These are phyloP conservation scores for Aspergillus ochraceoroseus DNA, from an alignment of 2,329 filamentous ascomycete species.

Conservation along the genomic window DNA sequence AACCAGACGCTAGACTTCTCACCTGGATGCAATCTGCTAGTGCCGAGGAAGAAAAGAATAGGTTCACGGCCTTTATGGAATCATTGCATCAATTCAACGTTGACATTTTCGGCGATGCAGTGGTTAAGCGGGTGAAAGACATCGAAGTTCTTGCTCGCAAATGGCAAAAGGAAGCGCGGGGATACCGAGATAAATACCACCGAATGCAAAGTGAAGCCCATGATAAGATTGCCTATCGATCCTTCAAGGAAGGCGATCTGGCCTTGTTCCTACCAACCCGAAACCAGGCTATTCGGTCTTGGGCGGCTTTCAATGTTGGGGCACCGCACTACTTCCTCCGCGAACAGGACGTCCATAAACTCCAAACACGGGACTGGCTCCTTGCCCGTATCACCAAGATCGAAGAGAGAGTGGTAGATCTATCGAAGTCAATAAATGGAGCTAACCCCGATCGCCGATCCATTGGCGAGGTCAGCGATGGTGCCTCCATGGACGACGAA, in stretches of 20 bases:
- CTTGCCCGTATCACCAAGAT: conserved; percentile 87
- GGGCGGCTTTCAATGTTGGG: conserved; percentile 97
- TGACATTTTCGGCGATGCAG: conserved; percentile 74
- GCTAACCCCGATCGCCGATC: conserved; percentile 50
- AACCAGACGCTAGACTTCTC: conserved; percentile 64
- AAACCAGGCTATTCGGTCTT: conserved; percentile 89
- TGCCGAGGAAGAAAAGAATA: conserved; percentile 61
- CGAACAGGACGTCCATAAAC: conserved; percentile 81
- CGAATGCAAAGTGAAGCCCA: conserved; percentile 76
- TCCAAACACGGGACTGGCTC: conserved; percentile 88
- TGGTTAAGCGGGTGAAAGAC: conserved; percentile 87
- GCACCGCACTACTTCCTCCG: conserved; percentile 96
- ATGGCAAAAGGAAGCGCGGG: conserved; percentile 81
- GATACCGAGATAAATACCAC: conserved; percentile 83
- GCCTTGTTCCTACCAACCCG: conserved; percentile 90
- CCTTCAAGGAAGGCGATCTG: conserved; percentile 94
- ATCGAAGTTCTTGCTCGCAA: conserved; percentile 90
- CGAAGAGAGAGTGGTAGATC: conserved; percentile 87
- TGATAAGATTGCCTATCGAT: conserved; percentile 90
- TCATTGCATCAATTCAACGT: conserved; percentile 74
- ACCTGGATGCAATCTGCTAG: conserved; percentile 75
- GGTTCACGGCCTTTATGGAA: conserved; percentile 69
- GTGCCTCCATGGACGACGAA: conserved; percentile 68
- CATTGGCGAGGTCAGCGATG: conserved; percentile 50
- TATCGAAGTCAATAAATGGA: conserved; percentile 69